phyloP scores from a whole-genome alignment of 805 yeast genomes.

The Lachancea cidri region DNA sequence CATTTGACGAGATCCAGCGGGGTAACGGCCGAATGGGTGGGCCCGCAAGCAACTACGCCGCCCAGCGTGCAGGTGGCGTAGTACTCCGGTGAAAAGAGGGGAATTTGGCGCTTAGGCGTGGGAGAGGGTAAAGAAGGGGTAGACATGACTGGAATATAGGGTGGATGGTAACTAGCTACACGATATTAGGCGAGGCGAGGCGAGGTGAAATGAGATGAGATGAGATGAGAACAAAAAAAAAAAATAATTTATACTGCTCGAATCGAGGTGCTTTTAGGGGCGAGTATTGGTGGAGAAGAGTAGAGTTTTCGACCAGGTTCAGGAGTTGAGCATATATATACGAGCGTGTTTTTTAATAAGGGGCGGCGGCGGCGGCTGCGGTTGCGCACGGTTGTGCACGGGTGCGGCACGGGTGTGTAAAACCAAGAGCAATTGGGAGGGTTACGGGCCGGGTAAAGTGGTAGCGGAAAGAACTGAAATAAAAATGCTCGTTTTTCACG shows the following conservation, averaged over 20 bases:
- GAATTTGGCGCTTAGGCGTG: not conserved
- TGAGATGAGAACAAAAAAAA: too few relatives aligned
- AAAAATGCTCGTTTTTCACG: too few relatives aligned
- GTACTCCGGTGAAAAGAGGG: constrained; percentile 19
- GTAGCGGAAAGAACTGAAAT: too few relatives aligned
- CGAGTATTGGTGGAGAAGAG: too few relatives aligned
- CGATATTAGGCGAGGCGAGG: not conserved
- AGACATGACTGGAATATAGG: not conserved
- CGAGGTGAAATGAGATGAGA: too few relatives aligned
- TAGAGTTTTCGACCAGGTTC: too few relatives aligned
- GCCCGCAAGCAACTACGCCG: constrained; percentile 84
- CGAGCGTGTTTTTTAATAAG: too few relatives aligned
- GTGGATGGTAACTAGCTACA: too few relatives aligned
- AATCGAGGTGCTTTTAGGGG: too few relatives aligned
- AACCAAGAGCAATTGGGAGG: not conserved
- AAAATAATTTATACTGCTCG: too few relatives aligned
- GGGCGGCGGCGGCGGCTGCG: not conserved
- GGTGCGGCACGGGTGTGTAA: not conserved
- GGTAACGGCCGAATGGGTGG: constrained; percentile 90
- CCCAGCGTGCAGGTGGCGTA: constrained; percentile 49
- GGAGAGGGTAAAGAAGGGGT: not conserved
- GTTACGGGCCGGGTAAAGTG: too few relatives aligned
- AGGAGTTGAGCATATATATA: too few relatives aligned
- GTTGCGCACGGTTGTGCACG: not conserved
- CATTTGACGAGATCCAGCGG: constrained; percentile 93